Percentiles rank a stretch among this genome's conserved stretches.
These are phyloP conservation scores for Dalbergia oliveri DNA, from an alignment of 306 rosid genomes.

Conservation along the genomic window DNA sequence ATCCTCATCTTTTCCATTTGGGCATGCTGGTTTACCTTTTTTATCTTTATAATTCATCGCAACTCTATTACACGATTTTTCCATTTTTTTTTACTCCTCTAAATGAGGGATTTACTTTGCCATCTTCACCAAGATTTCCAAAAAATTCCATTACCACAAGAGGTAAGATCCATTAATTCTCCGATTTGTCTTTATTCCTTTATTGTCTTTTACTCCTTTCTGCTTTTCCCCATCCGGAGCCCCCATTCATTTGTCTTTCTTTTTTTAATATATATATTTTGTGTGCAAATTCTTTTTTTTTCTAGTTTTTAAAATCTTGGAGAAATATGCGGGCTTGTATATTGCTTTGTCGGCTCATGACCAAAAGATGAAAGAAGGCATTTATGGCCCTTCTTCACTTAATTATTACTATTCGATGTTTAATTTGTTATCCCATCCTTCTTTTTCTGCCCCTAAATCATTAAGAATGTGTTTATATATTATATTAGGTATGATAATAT, in stretches of 20 bases:
- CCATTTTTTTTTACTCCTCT: not conserved
- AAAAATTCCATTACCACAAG: not conserved
- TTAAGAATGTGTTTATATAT: not conserved
- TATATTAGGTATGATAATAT: too few species aligned
- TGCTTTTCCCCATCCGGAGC: not conserved
- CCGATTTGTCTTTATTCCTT: not conserved
- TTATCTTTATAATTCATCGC: not conserved
- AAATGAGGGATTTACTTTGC: constrained; percentile 26
- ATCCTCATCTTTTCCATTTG: not conserved
- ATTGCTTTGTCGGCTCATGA: not conserved
- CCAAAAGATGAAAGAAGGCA: not conserved
- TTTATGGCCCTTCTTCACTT: constrained; percentile 15
- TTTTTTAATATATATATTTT: not conserved
- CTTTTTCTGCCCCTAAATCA: too few species aligned
- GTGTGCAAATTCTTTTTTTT: too few species aligned
- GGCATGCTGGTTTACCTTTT: not conserved
- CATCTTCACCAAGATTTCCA: not conserved
- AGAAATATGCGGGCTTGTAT: not conserved
- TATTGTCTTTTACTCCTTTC: not conserved
- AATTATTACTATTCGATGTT: not conserved
- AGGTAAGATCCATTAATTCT: not conserved
- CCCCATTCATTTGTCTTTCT: not conserved
- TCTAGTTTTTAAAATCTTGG: not conserved
- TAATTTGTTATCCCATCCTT: not conserved
- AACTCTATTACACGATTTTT: not conserved